Conservation (phyloP, 139 green algal species). For the Zygnema cylindricum region DNA sequence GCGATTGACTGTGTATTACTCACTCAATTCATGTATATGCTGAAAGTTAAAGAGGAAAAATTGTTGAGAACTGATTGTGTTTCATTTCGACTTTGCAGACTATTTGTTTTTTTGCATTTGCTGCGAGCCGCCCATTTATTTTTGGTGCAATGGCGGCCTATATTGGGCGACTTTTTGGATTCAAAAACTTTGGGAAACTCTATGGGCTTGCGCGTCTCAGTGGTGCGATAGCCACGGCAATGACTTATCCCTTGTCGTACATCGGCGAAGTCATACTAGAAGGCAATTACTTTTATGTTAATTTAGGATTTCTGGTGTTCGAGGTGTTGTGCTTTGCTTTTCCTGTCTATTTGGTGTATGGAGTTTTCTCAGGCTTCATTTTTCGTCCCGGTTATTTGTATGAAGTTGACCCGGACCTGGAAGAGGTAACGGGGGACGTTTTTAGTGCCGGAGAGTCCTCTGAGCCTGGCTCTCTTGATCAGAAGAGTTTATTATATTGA, state of each 20-base stretch:
- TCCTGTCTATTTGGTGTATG: constrained; percentile 5
- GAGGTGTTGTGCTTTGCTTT: neutral
- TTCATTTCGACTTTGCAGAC: neutral
- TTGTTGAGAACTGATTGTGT: too few species aligned
- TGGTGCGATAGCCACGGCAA: constrained; percentile 3
- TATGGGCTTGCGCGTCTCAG: constrained; percentile 36
- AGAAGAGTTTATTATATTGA: too few species aligned
- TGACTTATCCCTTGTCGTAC: constrained; percentile 21
- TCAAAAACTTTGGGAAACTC: constrained; percentile 46
- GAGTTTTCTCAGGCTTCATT: constrained; percentile 26
- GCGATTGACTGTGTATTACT: too few species aligned
- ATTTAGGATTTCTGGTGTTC: constrained; percentile 12
- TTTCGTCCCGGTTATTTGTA: constrained; percentile 17
- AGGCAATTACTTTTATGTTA: constrained; percentile 24
- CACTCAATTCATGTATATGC: too few species aligned
- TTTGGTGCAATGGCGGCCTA: constrained; percentile 37
- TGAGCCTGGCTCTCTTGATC: too few species aligned
- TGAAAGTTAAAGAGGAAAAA: too few species aligned
- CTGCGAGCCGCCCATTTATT: constrained; percentile 3
- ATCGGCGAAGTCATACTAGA: neutral
- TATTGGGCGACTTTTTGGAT: constrained; percentile 30
- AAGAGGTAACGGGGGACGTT: neutral
- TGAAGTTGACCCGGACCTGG: neutral
- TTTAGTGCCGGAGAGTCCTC: too few species aligned
- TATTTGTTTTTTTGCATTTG: constrained; percentile 8